Conservation (phyloP, 345 rosid species). For the Eucalyptus cloeziana region DNA sequence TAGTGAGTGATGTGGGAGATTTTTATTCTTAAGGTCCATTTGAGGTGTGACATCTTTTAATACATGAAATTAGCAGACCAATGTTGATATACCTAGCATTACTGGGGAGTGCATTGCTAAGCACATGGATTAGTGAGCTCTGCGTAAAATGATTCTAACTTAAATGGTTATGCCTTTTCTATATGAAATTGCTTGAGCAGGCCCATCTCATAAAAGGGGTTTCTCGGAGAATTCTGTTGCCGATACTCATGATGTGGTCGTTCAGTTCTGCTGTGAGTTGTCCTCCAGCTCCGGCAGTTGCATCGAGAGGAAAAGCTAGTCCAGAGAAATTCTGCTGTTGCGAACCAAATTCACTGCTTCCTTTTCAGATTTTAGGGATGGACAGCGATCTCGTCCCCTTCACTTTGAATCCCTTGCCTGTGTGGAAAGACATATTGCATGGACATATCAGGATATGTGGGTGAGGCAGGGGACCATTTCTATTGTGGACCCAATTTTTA, state of each 20-base stretch:
- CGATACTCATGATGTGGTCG: background rate
- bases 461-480: background rate
- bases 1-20: background rate
- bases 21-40: background rate
- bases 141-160: background rate
- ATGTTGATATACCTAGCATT: background rate
- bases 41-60: background rate
- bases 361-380: background rate
- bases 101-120: background rate
- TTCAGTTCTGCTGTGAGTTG: background rate
- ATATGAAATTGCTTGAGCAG: background rate
- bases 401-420: background rate
- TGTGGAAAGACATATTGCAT: background rate
- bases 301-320: background rate
- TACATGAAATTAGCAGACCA: background rate
- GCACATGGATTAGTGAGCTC: background rate
- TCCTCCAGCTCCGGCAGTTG: background rate
- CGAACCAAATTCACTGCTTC: background rate
- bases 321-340: background rate
- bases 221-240: background rate
- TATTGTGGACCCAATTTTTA: background rate
- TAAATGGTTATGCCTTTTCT: background rate
- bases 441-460: background rate
- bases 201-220: background rate
- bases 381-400: background rate